Base-by-base conservation (phyloP, 176 grass and related monocot genomes). In the Oryza australiensis region DNA sequence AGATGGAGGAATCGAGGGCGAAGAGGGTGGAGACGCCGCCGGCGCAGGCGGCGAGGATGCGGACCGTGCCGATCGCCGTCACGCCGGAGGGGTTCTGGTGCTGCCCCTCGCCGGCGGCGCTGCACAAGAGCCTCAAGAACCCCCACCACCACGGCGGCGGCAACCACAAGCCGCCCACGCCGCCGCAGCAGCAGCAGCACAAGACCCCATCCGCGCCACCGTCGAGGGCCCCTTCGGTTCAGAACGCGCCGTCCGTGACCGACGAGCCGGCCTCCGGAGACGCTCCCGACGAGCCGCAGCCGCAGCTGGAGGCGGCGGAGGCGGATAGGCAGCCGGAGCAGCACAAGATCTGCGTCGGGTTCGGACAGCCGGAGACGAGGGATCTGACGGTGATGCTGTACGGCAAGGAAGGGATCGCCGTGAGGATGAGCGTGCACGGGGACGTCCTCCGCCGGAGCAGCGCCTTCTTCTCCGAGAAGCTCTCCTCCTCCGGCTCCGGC, bases 1-100 rank as follows among this genome's bases (percentile, higher is more conserved):
- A 45, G 74, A 22, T 75, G 87, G 77, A 85, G 70, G 76, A 68
- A 33, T 65, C 77, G 32, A 80, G 72, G 82, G 63, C 24, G 63
- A 80, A 70, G 71, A 84, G 70, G 70, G 79, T 81, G 43, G 84
- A 89, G 9, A 41, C n/a, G n/a, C n/a, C 27, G 51, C 64, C 37
- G 42, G 66, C 42, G 18, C 74, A 35, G 18, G 51, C 49, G 65
- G 33, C 82, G 28, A 90, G 83, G 82, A 67, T 86, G 41, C 87
- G 91, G 42, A 84, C 86, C 51, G 94, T 97, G 62, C 91, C 91
- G 4, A 94, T 97, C 62, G 94, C 94, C 27, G 94, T 97, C 71
- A 97, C 94, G 55, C 87, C 94, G 41, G 91, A 97, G 82, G 94
- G 94, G 3, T 94, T 94, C 86, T 94, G 94, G 94, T 97, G 94